These are phyloP conservation scores for Solanum lignicaule DNA, from an alignment of 257 asterid genomes.

Conservation along the genomic window DNA sequence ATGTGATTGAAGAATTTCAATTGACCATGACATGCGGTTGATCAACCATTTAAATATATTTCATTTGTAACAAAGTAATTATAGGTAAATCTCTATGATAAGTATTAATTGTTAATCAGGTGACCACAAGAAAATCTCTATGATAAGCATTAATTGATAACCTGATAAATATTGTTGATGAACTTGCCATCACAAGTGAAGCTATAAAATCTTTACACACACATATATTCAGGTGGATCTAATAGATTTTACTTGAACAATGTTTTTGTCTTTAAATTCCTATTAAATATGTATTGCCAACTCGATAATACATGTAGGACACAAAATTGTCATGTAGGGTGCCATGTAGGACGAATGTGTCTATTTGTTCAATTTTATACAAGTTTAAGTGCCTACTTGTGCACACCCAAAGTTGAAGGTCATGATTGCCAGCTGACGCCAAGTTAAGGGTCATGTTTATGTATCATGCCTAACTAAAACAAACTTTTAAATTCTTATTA, in stretches of 20 bases:
- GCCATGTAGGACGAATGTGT: too few species aligned
- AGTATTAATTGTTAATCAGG: background rate
- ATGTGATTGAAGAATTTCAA: background rate
- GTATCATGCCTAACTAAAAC: too few species aligned
- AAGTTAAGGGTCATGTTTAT: too few species aligned
- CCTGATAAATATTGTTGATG: background rate
- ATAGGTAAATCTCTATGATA: background rate
- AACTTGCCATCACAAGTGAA: background rate
- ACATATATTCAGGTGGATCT: background rate
- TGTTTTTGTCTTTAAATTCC: background rate
- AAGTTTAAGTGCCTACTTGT: too few species aligned
- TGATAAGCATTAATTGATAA: background rate
- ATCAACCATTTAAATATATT: background rate
- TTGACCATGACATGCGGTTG: background rate
- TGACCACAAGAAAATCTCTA: background rate
- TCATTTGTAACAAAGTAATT: background rate
- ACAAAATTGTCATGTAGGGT: too few species aligned
- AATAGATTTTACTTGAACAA: background rate
- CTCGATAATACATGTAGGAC: too few species aligned
- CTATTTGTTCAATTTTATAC: too few species aligned
- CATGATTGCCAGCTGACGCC: too few species aligned
- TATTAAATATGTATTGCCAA: background rate
- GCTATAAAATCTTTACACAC: background rate
- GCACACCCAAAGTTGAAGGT: too few species aligned
- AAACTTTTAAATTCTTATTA: background rate